A percentile compares a stretch with the other conserved stretches of the same genome.
phyloP scores from a whole-genome alignment of 2,329 filamentous ascomycete species.

The Stachybotrys chartarum region DNA sequence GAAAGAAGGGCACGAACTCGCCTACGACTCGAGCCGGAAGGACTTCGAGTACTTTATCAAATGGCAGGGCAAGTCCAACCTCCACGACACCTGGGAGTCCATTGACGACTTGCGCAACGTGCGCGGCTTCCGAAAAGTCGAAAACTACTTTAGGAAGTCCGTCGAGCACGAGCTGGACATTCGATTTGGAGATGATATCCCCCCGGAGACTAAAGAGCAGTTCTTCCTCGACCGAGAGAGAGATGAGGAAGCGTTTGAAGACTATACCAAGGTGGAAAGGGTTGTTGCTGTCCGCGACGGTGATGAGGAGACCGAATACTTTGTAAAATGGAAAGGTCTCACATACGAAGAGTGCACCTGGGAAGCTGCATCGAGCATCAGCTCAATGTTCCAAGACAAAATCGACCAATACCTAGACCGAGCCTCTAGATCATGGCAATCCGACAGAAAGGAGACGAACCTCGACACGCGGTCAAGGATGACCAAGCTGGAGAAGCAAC shows the following conservation, averaged over 20 bases:
- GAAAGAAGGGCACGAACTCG: slow-evolving; percentile 57
- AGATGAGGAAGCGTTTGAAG: slow-evolving; percentile 77
- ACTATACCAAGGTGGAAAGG: slow-evolving; percentile 88
- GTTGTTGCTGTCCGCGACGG: slow-evolving; percentile 79
- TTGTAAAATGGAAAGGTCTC: slow-evolving; percentile 93
- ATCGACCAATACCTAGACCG: slow-evolving; percentile 90
- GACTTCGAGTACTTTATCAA: slow-evolving; percentile 93
- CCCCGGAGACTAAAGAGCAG: slow-evolving; percentile 82
- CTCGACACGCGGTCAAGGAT: slow-evolving; percentile 66
- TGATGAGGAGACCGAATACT: slow-evolving; percentile 77
- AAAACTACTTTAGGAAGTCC: slow-evolving; percentile 88
- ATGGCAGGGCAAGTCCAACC: slow-evolving; percentile 92
- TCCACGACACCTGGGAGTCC: slow-evolving; percentile 93
- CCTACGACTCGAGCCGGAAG: slow-evolving; percentile 52
- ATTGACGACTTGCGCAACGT: slow-evolving; percentile 67
- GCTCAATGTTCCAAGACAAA: slow-evolving; percentile 73
- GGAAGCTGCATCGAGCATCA: slow-evolving; percentile 73
- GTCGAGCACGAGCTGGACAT: slow-evolving; percentile 75
- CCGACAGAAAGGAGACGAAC: slow-evolving; percentile 71
- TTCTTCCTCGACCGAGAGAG: slow-evolving; percentile 93
- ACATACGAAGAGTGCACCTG: slow-evolving; percentile 94
- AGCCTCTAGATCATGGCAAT: slow-evolving; percentile 70
- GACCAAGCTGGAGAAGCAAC: slow-evolving; percentile 71
- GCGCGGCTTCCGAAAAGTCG: slow-evolving; percentile 79
- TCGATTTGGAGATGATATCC: slow-evolving; percentile 66